phyloP scores from a whole-genome alignment of 352 stramenopile species.

The Pythium biforme region DNA sequence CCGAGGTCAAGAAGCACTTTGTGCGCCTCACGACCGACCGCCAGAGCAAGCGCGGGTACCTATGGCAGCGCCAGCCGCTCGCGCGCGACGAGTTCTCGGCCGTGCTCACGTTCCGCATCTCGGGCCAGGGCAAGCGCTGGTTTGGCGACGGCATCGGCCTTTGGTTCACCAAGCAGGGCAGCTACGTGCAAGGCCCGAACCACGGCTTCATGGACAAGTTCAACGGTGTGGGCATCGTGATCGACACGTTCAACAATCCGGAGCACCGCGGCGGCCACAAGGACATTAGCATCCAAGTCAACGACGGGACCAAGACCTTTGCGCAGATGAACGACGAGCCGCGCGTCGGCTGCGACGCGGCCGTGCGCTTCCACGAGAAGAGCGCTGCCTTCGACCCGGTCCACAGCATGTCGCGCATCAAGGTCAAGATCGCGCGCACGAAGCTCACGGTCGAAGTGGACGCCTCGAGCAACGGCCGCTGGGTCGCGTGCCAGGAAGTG shows the following conservation, averaged over 20 bases:
- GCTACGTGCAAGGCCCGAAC: slow-evolving; percentile 58
- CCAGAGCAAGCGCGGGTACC: slow-evolving; percentile 80
- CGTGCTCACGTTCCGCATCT: slow-evolving; percentile 83
- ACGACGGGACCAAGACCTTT: slow-evolving; percentile 74
- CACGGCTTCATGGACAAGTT: slow-evolving; percentile 80
- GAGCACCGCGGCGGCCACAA: slow-evolving; percentile 85
- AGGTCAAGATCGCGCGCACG: slow-evolving; percentile 68
- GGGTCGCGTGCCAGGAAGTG: slow-evolving; percentile 63
- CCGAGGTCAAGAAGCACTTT: slow-evolving; percentile 86
- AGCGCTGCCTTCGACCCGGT: slow-evolving; percentile 76
- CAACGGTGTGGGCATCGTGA: slow-evolving; percentile 70
- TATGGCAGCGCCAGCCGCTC: slow-evolving; percentile 70
- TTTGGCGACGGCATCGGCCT: slow-evolving; percentile 84
- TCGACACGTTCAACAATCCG: slow-evolving; percentile 85
- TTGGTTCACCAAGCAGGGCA: slow-evolving; percentile 71
- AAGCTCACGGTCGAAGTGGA: slow-evolving; percentile 73
- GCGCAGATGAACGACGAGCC: slow-evolving; percentile 65
- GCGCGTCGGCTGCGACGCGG: slow-evolving; percentile 71
- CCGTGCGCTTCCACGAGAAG: slow-evolving; percentile 78
- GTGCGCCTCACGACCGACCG: slow-evolving; percentile 86
- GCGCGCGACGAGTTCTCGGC: slow-evolving; percentile 53
- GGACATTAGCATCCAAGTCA: slow-evolving; percentile 79
- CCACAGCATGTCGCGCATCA: slow-evolving; percentile 77
- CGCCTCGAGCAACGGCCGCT: slow-evolving; percentile 47
- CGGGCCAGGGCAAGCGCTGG: slow-evolving; percentile 75